phyloP scores from a whole-genome alignment of 2,329 filamentous ascomycete species.

The Aspergillus sp. region DNA sequence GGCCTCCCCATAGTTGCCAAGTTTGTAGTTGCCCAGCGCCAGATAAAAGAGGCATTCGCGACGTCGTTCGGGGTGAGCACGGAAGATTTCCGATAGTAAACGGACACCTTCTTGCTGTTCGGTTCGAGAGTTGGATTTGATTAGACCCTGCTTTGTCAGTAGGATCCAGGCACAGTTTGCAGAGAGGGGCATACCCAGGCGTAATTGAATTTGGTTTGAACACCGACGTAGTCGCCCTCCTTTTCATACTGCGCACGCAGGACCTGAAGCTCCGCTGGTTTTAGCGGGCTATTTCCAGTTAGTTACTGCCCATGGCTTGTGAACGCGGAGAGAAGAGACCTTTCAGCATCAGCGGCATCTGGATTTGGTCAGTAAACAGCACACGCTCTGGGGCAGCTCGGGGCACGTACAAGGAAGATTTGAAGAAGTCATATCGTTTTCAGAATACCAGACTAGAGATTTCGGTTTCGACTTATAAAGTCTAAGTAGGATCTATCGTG shows the following conservation, averaged over 20 bases:
- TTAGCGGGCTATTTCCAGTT: conserved; percentile 66
- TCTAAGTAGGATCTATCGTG: neutral
- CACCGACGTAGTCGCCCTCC: conserved; percentile 92
- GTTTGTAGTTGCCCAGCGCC: conserved; percentile 94
- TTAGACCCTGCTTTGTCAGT: conserved; percentile 67
- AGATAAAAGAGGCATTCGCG: conserved; percentile 99
- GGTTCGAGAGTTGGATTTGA: conserved; percentile 79
- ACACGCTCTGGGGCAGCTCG: neutral
- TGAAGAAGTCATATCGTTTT: conserved; percentile 37
- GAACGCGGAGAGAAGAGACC: conserved; percentile 48
- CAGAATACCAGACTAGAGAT: neutral
- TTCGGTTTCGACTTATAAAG: neutral
- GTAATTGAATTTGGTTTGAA: conserved; percentile 99
- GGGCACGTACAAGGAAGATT: conserved; percentile 51
- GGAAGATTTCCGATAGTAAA: conserved; percentile 94
- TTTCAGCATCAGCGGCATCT: conserved; percentile 98
- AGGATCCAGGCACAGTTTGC: neutral
- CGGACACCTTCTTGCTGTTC: conserved; percentile 95
- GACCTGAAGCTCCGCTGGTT: conserved; percentile 87
- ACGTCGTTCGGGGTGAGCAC: conserved; percentile 84
- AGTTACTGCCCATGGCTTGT: conserved; percentile 13
- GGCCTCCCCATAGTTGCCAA: conserved; percentile 95
- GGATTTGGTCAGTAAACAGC: conserved; percentile 20
- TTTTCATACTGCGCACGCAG: conserved; percentile 94
- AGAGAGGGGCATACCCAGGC: conserved; percentile 71